Conservation (phyloP, 208 protist genomes). For the Strigomonas galati region DNA sequence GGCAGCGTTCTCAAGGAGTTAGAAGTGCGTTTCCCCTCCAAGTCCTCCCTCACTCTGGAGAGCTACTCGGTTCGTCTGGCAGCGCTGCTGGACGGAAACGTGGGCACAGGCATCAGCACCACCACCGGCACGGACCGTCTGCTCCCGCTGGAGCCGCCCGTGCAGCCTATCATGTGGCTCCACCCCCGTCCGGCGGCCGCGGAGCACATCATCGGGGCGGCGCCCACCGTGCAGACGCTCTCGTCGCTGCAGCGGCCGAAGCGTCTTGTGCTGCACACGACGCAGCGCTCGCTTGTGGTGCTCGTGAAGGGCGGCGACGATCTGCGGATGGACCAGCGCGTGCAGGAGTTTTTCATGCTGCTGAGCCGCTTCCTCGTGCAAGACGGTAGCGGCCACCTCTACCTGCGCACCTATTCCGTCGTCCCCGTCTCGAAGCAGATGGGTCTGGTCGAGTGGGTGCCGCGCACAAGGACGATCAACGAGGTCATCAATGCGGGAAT, state of each 20-base stretch:
- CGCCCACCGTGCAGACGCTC: conserved; percentile 63
- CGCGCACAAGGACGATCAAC: conserved; percentile 60
- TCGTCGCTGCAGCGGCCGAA: conserved; percentile 87
- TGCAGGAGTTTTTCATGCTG: conserved; percentile 88
- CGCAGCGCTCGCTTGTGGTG: conserved; percentile 62
- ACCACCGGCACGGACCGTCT: conserved; percentile 3
- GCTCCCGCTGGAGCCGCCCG: conserved; percentile 15
- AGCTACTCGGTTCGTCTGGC: background rate
- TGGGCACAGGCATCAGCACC: too few relatives aligned
- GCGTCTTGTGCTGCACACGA: conserved; percentile 78
- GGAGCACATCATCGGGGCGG: conserved; percentile 38
- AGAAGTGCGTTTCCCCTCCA: background rate
- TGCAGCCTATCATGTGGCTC: conserved; percentile 9
- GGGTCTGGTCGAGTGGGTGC: conserved; percentile 92
- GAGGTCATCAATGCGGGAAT: conserved; percentile 9
- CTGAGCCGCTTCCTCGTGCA: conserved; percentile 72
- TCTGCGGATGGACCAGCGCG: conserved; percentile 89
- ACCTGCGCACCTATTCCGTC: conserved; percentile 76
- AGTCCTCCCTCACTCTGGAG: background rate
- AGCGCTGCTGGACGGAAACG: background rate
- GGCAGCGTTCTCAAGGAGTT: background rate
- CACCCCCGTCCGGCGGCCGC: background rate
- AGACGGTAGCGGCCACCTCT: conserved; percentile 19
- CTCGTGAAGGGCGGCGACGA: conserved; percentile 95
- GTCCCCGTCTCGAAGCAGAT: conserved; percentile 82